Base-by-base conservation (phyloP, 768 basidiomycete species). In the Phaffia australis region DNA sequence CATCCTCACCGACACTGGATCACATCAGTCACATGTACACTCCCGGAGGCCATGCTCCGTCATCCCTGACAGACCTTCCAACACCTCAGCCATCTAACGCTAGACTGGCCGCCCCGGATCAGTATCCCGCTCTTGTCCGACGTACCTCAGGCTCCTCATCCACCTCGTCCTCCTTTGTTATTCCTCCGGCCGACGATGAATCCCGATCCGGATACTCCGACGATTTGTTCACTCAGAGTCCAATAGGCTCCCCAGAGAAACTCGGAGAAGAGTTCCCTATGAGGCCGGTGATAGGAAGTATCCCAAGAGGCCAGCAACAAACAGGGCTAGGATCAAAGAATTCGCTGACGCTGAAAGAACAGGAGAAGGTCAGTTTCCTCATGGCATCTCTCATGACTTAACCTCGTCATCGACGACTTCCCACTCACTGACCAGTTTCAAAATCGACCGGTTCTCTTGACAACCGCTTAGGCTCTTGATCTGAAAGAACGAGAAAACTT, bases 401-500 rank as follows among this genome's bases (percentile, higher is more conserved):
- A 18, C 35, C 18, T 18, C 2, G 18, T 19, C 21, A 52, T 42
- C 15, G n/a, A 48, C 3, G 0, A 2, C 56, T 21, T 60, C 14
- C 56, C 7, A 21, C 50, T 32, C 3, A 5, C n/a, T n/a, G n/a
- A 60, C 23, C 9, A 14, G 21, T 18, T 57, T 15, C 49, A 35
- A 51, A n/a, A 19, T 52, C 15, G 11, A 42, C 30, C n/a, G 9
- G 42, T 19, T 19, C 8, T 55, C 47, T 35, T 27, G 16, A 16
- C 11, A 16, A 2, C 3, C 30, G 7, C 52, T 27, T 73, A 98
- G 93, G 88, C 93, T 76, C 89, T 95, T 74, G 91, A 98, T 77
- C 85, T 85, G 69, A 83, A 92, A 73, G 92, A 94, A 79, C 95
- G 93, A 76, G 93, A 98, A 76, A 94, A 94, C 80, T 97, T 98